Evolutionary conservation across 495 filamentous ascomycete species (phyloP).

Genomic region (Cladorrhinum samala): DNA sequence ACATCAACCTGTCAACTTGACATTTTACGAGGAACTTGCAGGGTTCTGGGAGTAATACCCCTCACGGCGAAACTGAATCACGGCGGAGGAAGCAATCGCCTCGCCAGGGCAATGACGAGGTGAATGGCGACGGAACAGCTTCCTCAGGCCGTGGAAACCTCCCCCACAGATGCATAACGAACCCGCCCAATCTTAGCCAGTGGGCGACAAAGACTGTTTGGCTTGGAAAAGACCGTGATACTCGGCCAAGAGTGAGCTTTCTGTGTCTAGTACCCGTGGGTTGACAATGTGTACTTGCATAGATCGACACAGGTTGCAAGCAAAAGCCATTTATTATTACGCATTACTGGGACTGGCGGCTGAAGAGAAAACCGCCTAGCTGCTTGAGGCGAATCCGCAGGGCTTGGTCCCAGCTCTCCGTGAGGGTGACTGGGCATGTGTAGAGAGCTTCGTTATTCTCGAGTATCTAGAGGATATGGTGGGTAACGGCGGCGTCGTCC

Average conservation of each 20-base stretch:
- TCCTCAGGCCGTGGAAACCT: constrained; percentile 28
- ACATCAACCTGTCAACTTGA: neutral
- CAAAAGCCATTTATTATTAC: constrained; percentile 76
- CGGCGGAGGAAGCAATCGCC: constrained; percentile 23
- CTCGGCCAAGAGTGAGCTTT: constrained; percentile 75
- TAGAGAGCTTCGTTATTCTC: constrained; percentile 80
- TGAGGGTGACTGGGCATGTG: constrained; percentile 80
- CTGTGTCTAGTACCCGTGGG: constrained; percentile 69
- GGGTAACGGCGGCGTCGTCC: too few relatives aligned
- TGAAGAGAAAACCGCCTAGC: constrained; percentile 73
- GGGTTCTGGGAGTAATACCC: neutral
- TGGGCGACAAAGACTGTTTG: constrained; percentile 75
- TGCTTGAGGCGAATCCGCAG: constrained; percentile 82
- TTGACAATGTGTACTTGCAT: constrained; percentile 91
- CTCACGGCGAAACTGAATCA: too few relatives aligned
- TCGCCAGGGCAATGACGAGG: constrained; percentile 23
- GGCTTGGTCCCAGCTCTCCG: constrained; percentile 79
- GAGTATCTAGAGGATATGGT: constrained; percentile 64
- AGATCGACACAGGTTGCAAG: constrained; percentile 83
- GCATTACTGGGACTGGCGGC: constrained; percentile 85
- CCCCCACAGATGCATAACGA: constrained; percentile 51
- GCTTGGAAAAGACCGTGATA: constrained; percentile 67
- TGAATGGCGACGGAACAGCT: constrained; percentile 1
- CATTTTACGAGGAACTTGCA: neutral
- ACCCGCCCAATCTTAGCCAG: constrained; percentile 62